phyloP scores from a whole-genome alignment of 2,329 filamentous ascomycete species.

The Phialophora verrucosa region DNA sequence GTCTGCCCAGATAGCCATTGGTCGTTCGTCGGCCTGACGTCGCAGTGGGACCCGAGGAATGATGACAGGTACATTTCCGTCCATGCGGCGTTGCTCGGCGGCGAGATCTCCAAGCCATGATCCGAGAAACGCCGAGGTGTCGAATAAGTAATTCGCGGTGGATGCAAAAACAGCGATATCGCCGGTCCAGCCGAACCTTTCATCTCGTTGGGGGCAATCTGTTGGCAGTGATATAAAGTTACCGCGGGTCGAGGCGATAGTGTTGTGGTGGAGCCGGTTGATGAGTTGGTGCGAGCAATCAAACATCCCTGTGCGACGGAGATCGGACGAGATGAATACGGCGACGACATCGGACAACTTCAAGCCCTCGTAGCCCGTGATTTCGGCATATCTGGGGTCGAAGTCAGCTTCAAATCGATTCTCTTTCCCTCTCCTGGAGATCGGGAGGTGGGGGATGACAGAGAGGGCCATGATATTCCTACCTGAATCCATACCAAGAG shows the following conservation, averaged over 20 bases:
- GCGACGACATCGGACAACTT: background rate
- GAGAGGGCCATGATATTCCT: background rate
- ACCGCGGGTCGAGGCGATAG: constrained; percentile 62
- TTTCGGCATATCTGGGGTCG: no score
- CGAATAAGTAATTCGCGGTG: constrained; percentile 60
- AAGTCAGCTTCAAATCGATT: no score
- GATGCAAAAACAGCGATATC: constrained; percentile 58
- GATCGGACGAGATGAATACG: background rate
- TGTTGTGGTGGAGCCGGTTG: constrained; percentile 57
- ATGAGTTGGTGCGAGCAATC: background rate
- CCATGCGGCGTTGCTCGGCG: background rate
- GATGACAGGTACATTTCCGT: background rate
- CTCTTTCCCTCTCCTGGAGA: no score
- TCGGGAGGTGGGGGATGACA: background rate
- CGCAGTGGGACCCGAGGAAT: background rate
- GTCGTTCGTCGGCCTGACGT: background rate
- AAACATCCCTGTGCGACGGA: background rate
- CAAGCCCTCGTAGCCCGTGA: no score
- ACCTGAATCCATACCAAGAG: background rate
- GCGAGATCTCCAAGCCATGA: constrained; percentile 58
- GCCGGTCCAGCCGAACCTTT: constrained; percentile 62
- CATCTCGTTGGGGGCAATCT: constrained; percentile 64
- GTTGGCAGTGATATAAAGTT: constrained; percentile 65
- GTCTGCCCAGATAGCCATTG: constrained; percentile 50
- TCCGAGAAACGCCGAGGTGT: constrained; percentile 57